These are phyloP conservation scores for Dictyophora rubrovolvata DNA, from an alignment of 768 basidiomycete genomes.

Conservation along the genomic window DNA sequence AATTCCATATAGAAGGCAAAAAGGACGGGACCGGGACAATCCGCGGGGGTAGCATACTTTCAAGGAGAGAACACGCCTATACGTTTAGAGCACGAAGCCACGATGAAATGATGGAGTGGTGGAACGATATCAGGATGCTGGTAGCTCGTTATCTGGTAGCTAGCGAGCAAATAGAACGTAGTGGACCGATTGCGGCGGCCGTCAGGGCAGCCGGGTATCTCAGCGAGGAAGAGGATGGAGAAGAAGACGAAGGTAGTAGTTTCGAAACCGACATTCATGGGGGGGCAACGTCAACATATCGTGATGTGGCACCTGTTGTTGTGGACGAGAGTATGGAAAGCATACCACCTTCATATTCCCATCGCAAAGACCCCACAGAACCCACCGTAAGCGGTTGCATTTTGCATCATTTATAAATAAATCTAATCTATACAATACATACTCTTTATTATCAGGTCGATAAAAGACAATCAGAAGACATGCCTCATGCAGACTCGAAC, in stretches of 20 bases:
- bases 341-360: constrained; percentile 55
- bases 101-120: constrained; percentile 99
- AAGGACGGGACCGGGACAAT: constrained; percentile 70
- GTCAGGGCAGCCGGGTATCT: constrained; percentile 82
- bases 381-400: constrained; percentile 36
- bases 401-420: neutral
- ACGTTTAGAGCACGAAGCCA: constrained; percentile 81
- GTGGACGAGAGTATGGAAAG: constrained; percentile 31
- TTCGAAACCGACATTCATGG: constrained; percentile 40
- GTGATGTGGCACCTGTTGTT: constrained; percentile 28
- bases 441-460: constrained; percentile 37
- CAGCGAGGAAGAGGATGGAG: constrained; percentile 62
- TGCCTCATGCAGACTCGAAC: constrained; percentile 14
- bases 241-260: constrained; percentile 51
- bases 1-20: constrained; percentile 94
- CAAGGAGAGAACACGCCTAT: constrained; percentile 56
- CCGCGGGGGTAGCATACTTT: constrained; percentile 44
- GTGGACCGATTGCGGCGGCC: constrained; percentile 86
- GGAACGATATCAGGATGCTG: constrained; percentile 94
- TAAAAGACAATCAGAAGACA: constrained; percentile 27
- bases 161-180: constrained; percentile 85
- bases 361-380: constrained; percentile 30
- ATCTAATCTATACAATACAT: neutral
- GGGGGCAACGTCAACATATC: constrained; percentile 35
- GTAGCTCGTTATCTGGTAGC: constrained; percentile 91